Evolutionary conservation across 352 stramenopile genomes (phyloP), one percentile per base, ranked within the genome.

Genomic region (Phytophthora megakarya): DNA sequence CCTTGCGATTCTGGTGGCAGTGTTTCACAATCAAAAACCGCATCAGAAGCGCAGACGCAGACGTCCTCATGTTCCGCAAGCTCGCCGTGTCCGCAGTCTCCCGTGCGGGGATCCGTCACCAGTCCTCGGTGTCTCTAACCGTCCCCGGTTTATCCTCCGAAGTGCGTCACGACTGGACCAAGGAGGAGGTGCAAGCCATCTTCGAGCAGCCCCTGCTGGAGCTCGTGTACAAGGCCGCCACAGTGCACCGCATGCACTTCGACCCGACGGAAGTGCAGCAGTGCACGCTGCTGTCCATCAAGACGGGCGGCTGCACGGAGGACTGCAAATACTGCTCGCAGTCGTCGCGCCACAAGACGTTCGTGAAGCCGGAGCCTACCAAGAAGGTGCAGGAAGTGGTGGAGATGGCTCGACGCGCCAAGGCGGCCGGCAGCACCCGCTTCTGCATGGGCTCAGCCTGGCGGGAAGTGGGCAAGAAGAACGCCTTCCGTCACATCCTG

Each of bases 381-480:
- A 98, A 98, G 81, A 98, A 98, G 78, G 64, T 99, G 19, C 82
- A 98, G 49, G 96, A 99, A 68, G 97, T 99, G 30, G 73, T 99
- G 39, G 92, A 97, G 67, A 98, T 98, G 63, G 97, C 97, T 5
- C 79, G 80, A 23, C 80, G 95, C 11, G 97, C 97, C 50, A 99
- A 99, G 73, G 93, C 94, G 6, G 97, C 97, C 0, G 97, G 97
- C 35, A 98, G 89, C 55, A 99, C 96, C 35, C 90, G 96, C 45
- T 99, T 99, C 76, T 99, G 96, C 77, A 99, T 99, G 97, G 97
- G 97, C 30, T 97, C 96, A 30, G 97, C 96, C 7, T 99, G 97
- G 97, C 90, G 97, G 44, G 96, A 99, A 68, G 86, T 99, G 35
- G 97, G 97, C 52, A 99, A 99, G 79, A 98, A 98, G 78, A 98